Conservation (phyloP, 768 basidiomycete genomes). For the Psilocybe subaeruginosa region DNA sequence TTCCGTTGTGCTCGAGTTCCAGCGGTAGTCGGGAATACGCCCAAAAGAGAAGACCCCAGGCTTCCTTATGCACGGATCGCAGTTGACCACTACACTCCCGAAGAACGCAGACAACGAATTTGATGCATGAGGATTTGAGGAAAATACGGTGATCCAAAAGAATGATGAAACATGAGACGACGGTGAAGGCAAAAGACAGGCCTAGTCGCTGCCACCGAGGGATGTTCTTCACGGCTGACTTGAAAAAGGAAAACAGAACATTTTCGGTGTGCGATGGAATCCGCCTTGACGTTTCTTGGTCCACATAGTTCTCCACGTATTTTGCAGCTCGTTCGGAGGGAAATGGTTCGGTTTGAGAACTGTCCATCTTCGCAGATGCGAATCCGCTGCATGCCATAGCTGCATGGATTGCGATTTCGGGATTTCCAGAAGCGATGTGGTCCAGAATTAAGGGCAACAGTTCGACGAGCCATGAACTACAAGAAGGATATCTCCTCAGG, state of each 20-base stretch:
- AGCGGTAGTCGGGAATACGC: constrained; percentile 46
- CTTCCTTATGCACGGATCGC: constrained; percentile 14
- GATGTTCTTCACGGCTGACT: constrained; percentile 11
- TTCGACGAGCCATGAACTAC: constrained; percentile 49
- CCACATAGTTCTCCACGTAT: constrained; percentile 29
- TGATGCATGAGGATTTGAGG: constrained; percentile 13
- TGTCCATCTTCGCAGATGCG: constrained; percentile 41
- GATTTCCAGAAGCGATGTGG: constrained; percentile 30
- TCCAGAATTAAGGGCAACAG: constrained; percentile 46
- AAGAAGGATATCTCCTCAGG: constrained; percentile 45
- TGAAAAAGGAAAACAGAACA: constrained; percentile 7
- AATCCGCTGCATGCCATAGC: constrained; percentile 61
- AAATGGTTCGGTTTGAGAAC: constrained; percentile 10
- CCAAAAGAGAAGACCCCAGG: constrained; percentile 64
- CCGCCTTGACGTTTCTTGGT: constrained; percentile 20
- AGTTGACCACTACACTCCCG: constrained; percentile 10
- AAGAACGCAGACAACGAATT: constrained; percentile 16
- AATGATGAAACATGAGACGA: constrained; percentile 15
- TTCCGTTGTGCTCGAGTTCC: constrained; percentile 9
- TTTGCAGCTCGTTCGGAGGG: constrained; percentile 28
- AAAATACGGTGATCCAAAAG: constrained; percentile 23
- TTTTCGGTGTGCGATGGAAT: neutral
- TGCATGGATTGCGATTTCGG: constrained; percentile 48
- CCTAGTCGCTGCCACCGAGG: constrained; percentile 12
- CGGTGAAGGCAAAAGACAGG: constrained; percentile 16